phyloP scores from a whole-genome alignment of 2,329 filamentous ascomycete species.

The Ophiostoma pallidulum region DNA sequence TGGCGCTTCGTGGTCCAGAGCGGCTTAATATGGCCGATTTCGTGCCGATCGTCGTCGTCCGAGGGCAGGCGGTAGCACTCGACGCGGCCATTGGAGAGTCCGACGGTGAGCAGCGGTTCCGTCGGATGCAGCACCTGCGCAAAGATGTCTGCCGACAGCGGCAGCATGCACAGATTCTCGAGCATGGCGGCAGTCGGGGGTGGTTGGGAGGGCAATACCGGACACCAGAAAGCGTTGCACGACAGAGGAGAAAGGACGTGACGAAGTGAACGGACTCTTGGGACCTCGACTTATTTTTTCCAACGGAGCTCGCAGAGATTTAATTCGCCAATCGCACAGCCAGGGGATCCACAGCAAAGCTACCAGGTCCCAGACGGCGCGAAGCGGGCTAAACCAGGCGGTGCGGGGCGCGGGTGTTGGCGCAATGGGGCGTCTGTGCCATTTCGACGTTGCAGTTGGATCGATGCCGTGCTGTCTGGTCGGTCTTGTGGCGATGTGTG shows the following conservation, averaged over 20 bases:
- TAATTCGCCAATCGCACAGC: slow-evolving; percentile 2
- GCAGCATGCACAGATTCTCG: slow-evolving; percentile 84
- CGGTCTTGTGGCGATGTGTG: too few relatives aligned
- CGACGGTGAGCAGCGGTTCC: slow-evolving; percentile 76
- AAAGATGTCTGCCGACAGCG: slow-evolving; percentile 79
- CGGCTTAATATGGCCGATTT: slow-evolving; percentile 68
- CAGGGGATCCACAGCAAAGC: not conserved
- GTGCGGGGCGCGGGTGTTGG: too few relatives aligned
- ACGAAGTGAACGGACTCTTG: too few relatives aligned
- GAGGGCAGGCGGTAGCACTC: slow-evolving; percentile 67
- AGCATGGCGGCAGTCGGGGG: slow-evolving; percentile 52
- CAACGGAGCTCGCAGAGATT: not conserved
- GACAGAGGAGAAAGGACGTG: not conserved
- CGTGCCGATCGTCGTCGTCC: slow-evolving; percentile 45
- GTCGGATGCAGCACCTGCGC: slow-evolving; percentile 76
- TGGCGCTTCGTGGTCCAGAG: slow-evolving; percentile 82
- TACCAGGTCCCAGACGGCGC: not conserved
- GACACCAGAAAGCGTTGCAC: too few relatives aligned
- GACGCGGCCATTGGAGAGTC: slow-evolving; percentile 76
- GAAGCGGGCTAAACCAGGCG: not conserved
- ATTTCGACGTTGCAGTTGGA: too few relatives aligned
- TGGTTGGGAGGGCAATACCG: too few relatives aligned
- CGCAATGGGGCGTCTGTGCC: too few relatives aligned
- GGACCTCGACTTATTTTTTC: too few relatives aligned
- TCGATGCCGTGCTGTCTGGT: too few relatives aligned